These are phyloP conservation scores for Pachysandra terminalis DNA, from an alignment of 164 flowering plant genomes.

Conservation along the genomic window DNA sequence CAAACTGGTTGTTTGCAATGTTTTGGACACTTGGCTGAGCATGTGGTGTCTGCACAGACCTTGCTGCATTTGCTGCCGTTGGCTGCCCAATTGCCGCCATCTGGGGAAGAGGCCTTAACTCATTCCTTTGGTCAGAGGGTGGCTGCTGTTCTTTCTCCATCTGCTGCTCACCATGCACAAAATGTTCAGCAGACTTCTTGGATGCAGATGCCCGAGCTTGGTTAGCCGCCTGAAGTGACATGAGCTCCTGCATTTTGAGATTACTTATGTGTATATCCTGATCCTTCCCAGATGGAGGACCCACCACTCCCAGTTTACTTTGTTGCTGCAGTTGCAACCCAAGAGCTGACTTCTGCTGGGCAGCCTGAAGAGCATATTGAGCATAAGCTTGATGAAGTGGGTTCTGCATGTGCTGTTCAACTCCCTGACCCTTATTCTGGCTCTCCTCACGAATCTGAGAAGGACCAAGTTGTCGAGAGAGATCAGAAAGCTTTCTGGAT, in stretches of 20 bases:
- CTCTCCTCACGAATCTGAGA: conserved; percentile 52
- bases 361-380: conserved; percentile 64
- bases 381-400: conserved; percentile 72
- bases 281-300: conserved; percentile 59
- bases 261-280: conserved; percentile 56
- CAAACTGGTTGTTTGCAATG: conserved; percentile 50
- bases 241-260: conserved; percentile 71
- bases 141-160: conserved; percentile 50
- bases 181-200: conserved; percentile 58
- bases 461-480: conserved; percentile 58
- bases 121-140: conserved; percentile 45
- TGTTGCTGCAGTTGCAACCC: conserved; percentile 65
- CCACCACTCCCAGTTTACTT: conserved; percentile 55
- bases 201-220: conserved; percentile 66
- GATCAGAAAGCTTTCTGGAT: conserved; percentile 47
- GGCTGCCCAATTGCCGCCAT: conserved; percentile 41
- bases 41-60: conserved; percentile 57
- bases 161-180: conserved; percentile 55
- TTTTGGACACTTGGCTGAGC: conserved; percentile 47
- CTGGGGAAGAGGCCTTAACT: conserved; percentile 42
- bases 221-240: conserved; percentile 59
- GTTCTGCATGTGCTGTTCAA: conserved; percentile 58
- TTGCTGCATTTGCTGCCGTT: conserved; percentile 34
- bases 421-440: conserved; percentile 57
- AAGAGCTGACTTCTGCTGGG: conserved; percentile 65